Conservation (phyloP, 768 basidiomycete genomes). For the Boletus coccyginus region DNA sequence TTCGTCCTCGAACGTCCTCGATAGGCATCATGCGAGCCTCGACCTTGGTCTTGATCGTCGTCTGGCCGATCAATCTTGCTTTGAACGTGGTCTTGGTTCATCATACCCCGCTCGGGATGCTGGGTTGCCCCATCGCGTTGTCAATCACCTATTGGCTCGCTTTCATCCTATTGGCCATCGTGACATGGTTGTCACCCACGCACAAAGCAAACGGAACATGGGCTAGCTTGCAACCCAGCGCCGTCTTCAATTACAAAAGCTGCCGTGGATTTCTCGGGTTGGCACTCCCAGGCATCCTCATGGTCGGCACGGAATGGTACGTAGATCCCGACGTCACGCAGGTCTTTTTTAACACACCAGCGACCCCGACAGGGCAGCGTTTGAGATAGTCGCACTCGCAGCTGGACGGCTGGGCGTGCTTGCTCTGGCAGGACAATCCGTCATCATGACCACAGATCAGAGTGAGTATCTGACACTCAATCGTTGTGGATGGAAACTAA, state of each 20-base stretch:
- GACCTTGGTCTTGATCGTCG: constrained; percentile 57
- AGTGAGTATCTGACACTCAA: constrained; percentile 36
- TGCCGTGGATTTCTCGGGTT: constrained; percentile 60
- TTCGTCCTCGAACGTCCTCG: not conserved
- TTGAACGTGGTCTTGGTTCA: constrained; percentile 64
- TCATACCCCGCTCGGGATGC: constrained; percentile 56
- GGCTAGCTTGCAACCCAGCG: constrained; percentile 51
- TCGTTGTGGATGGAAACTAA: not conserved
- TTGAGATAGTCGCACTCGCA: constrained; percentile 78
- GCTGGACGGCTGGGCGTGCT: constrained; percentile 69
- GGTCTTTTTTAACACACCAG: not conserved
- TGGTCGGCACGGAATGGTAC: constrained; percentile 81
- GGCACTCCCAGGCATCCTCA: constrained; percentile 73
- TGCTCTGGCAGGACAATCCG: constrained; percentile 69
- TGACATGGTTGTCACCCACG: constrained; percentile 47
- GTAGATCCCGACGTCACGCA: constrained; percentile 6
- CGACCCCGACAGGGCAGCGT: constrained; percentile 57
- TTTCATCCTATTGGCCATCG: constrained; percentile 52
- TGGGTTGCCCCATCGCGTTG: constrained; percentile 66
- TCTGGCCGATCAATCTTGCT: constrained; percentile 64
- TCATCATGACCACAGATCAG: constrained; percentile 80
- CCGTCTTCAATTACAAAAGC: constrained; percentile 45
- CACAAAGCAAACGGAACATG: constrained; percentile 61
- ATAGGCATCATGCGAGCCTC: constrained; percentile 75
- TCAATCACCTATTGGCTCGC: constrained; percentile 70